A percentile compares a stretch with the other conserved stretches of the same genome.
phyloP scores from a whole-genome alignment of 495 filamentous ascomycete species.

The Penicillium coffeae region DNA sequence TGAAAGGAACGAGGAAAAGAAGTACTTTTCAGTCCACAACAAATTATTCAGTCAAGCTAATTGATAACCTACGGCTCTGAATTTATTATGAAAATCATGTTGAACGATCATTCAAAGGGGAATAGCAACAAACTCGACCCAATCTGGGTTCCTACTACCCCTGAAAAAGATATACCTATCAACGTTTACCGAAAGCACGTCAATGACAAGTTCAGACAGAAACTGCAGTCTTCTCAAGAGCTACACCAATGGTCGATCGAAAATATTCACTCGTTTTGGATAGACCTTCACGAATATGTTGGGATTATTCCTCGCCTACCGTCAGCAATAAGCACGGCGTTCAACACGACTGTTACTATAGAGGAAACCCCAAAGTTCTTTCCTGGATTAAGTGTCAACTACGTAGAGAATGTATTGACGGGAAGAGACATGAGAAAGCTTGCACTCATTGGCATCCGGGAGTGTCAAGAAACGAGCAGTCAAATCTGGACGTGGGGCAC shows the following conservation, averaged over 20 bases:
- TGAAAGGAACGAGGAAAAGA: too few relatives aligned
- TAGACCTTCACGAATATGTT: slow-evolving; percentile 16
- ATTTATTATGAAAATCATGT: too few relatives aligned
- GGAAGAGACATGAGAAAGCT: slow-evolving; percentile 47
- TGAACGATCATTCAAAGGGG: neutral
- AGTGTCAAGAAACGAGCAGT: slow-evolving; percentile 57
- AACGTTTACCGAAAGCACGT: slow-evolving; percentile 20
- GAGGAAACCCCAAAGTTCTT: slow-evolving; percentile 59
- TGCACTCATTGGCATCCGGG: slow-evolving; percentile 60
- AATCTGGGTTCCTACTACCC: slow-evolving; percentile 11
- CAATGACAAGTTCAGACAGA: slow-evolving; percentile 16
- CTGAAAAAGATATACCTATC: slow-evolving; percentile 15
- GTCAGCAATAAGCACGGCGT: slow-evolving; percentile 38
- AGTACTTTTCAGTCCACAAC: too few relatives aligned
- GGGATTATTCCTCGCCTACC: slow-evolving; percentile 32
- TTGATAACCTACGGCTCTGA: too few relatives aligned
- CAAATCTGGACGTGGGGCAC: slow-evolving; percentile 56
- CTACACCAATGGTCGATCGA: slow-evolving; percentile 17
- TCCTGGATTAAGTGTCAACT: slow-evolving; percentile 61
- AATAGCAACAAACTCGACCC: slow-evolving; percentile 2
- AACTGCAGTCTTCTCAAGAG: slow-evolving; percentile 13
- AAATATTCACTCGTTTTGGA: slow-evolving; percentile 20
- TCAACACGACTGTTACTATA: slow-evolving; percentile 59
- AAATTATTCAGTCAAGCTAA: too few relatives aligned
- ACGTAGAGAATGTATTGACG: slow-evolving; percentile 67